Evolutionary conservation across 2,329 filamentous ascomycete species (phyloP), one percentile per base, ranked within the genome.

Genomic region (Fusarium tanahbumbuense): DNA sequence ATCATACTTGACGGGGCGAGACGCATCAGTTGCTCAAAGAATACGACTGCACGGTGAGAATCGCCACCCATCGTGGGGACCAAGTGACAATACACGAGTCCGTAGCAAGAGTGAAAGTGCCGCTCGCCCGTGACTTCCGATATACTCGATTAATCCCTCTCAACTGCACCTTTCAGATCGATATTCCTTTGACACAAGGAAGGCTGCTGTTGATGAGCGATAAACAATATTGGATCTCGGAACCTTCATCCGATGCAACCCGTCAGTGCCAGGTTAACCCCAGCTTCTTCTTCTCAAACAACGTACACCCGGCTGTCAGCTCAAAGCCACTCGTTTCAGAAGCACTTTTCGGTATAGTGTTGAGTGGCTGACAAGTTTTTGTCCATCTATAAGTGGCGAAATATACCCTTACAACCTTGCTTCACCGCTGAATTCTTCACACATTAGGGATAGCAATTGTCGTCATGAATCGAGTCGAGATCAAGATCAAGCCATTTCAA

Each of bases 241-340:
- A 28, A 41, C n/a, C 30, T 54, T 73, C 62, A 60, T 72, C 67
- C 61, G 59, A 60, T 57, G 60, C 54, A 62, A 62, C 53, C 64
- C 56, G 52, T 53, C 34, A 52, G 44, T 59, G 40, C 53, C 52
- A 47, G 55, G 69, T 61, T 53, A 59, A 32, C 64, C 70, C 71
- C 62, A 40, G 67, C 60, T 56, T 41, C 23, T 22, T 30, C 37
- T 42, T 42, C n/a, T 53, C 32, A 64, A 50, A 58, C 46, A 65
- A 67, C 62, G 64, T 61, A 57, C 60, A 60, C 59, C 50, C 28
- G 64, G 57, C 54, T 57, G 27, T 73, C 67, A 73, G 67, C 58
- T 58, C 49, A 59, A 73, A 73, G 73, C 73, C 68, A 74, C 72
- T 67, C 63, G 72, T 75, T 75, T 75, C 73, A 74, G 68, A 73